Evolutionary conservation across 495 filamentous ascomycete species (phyloP), one percentile per base, ranked within the genome.

Genomic region (Daldinia caldariorum): DNA sequence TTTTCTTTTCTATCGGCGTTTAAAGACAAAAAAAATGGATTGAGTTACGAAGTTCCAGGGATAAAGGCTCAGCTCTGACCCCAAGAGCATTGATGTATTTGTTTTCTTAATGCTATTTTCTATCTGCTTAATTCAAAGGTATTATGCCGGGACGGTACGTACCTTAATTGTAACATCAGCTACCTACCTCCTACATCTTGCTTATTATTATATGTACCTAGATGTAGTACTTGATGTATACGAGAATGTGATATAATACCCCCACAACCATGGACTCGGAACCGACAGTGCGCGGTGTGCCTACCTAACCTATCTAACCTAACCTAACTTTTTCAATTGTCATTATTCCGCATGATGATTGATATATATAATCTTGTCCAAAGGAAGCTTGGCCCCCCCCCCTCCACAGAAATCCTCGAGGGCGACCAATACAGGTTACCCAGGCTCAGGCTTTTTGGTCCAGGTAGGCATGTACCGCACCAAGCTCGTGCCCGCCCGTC

Each of bases 221-320:
- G n/a, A n/a, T 34, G 53, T 20, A 35, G 53, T 56, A 37, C 31
- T 16, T 56, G 47, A 69, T 65, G 65, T 73, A 73, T 73, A 73
- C 66, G 67, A 73, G 71, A 70, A 66, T 73, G 67, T 63, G 61
- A 70, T 73, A 73, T 73, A 73, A 73, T 70, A 60, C 67, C 71
- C 71, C 66, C 71, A 39, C 66, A 73, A 63, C 66, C 66, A 69
- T 66, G 66, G 67, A 66, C 66, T 66, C 63, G 66, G 71, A 73
- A 70, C 71, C 71, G 67, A 73, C 47, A 50, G 32, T 37, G 53
- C 37, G 37, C 66, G 51, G 51, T 47, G 43, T 47, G 61, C n/a
- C n/a, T n/a, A n/a, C n/a, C n/a, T n/a, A n/a, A n/a, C n/a, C n/a
- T n/a, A n/a, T n/a, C n/a, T n/a, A n/a, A n/a, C n/a, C n/a, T n/a